Conservation (phyloP, 371 early-diverging fungal species). For the Fennellomyces sp. region DNA sequence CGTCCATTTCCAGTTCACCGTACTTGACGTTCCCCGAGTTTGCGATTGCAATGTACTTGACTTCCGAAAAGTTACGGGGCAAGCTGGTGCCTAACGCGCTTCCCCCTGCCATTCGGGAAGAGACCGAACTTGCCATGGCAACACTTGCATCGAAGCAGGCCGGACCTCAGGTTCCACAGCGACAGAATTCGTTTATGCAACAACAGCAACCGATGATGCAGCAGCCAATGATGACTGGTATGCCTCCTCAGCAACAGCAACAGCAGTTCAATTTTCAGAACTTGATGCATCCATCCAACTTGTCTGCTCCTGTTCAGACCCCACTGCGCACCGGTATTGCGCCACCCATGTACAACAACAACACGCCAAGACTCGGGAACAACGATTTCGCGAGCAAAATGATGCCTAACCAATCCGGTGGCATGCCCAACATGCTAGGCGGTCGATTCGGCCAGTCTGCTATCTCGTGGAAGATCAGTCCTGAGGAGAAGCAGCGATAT, state of each 20-base stretch:
- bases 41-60: conserved; percentile 63
- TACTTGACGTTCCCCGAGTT: conserved; percentile 60
- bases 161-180: conserved; percentile 19
- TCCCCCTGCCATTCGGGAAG: conserved; percentile 44
- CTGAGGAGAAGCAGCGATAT: conserved; percentile 80
- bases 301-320: conserved; percentile 14
- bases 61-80: conserved; percentile 47
- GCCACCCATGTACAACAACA: conserved; percentile 14
- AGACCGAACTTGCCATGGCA: conserved; percentile 53
- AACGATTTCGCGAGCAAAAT: conserved; percentile 50
- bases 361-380: conserved; percentile 42
- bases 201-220: conserved; percentile 15
- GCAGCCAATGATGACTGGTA: conserved; percentile 25
- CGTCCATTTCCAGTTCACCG: conserved; percentile 44
- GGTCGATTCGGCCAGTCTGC: conserved; percentile 23
- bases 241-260: conserved; percentile 17
- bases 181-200: conserved; percentile 21
- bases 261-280: conserved; percentile 10
- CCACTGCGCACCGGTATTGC: conserved; percentile 27
- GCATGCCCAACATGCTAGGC: conserved; percentile 25
- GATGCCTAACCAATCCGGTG: conserved; percentile 53
- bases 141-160: conserved; percentile 47
- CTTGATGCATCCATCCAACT: conserved; percentile 14
- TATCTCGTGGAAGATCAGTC: conserved; percentile 79
- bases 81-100: conserved; percentile 41